These are phyloP conservation scores for Penicillium mononematosum DNA, from an alignment of 495 filamentous ascomycete species.

Conservation along the genomic window DNA sequence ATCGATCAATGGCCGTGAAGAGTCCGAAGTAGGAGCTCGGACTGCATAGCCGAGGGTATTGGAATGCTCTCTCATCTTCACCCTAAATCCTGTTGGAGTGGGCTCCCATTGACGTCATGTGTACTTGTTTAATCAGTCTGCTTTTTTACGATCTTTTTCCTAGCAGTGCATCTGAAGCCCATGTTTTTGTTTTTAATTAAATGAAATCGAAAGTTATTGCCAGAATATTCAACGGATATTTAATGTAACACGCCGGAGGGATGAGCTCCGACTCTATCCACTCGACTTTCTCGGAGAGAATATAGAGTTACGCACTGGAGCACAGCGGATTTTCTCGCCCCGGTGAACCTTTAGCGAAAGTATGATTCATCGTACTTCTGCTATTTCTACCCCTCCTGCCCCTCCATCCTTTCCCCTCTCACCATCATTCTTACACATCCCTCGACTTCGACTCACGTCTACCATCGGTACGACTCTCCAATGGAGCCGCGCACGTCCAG, in stretches of 20 bases:
- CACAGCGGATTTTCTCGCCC: background rate
- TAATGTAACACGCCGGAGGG: background rate
- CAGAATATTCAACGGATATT: too few relatives aligned
- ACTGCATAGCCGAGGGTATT: slow-evolving; percentile 1
- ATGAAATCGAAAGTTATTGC: background rate
- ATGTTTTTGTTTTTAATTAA: slow-evolving; percentile 8
- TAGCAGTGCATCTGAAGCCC: slow-evolving; percentile 21
- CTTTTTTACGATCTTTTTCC: slow-evolving; percentile 6
- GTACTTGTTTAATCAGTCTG: slow-evolving; percentile 6
- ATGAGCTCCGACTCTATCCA: slow-evolving; percentile 4
- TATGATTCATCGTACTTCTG: slow-evolving; percentile 4
- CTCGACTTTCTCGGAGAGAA: background rate
- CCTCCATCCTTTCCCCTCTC: background rate
- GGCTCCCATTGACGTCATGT: slow-evolving; percentile 16
- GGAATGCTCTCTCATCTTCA: background rate
- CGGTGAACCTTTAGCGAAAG: slow-evolving; percentile 1
- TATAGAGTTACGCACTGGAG: slow-evolving; percentile 6
- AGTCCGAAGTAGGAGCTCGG: slow-evolving; percentile 12
- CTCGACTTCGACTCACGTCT: slow-evolving; percentile 9
- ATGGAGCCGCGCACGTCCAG: slow-evolving; percentile 37
- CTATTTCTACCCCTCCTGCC: slow-evolving; percentile 27
- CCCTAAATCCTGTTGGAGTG: background rate
- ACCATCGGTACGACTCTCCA: slow-evolving; percentile 39
- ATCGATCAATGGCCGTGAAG: slow-evolving; percentile 31
- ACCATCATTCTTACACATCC: background rate